Evolutionary conservation across 192 early-diverging fungal species (phyloP).

Genomic region (Rhizophagus clarus): DNA sequence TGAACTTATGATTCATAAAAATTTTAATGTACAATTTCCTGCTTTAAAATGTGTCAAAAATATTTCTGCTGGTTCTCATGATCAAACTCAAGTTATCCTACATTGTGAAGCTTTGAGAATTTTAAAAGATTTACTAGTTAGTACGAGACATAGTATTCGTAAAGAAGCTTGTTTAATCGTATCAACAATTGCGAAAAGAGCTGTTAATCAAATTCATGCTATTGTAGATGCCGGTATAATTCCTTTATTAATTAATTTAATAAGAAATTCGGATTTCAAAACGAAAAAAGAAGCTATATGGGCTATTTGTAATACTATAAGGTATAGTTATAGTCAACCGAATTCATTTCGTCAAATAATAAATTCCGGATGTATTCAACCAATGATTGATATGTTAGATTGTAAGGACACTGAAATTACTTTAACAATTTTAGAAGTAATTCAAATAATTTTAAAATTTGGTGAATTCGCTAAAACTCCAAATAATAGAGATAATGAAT

Average conservation of each 20-base stretch:
- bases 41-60: conserved; percentile 76
- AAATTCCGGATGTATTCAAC: conserved; percentile 48
- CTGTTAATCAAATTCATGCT: conserved; percentile 45
- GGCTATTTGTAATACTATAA: conserved; percentile 53
- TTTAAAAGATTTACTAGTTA: conserved; percentile 52
- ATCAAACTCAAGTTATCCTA: conserved; percentile 75
- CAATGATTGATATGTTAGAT: conserved; percentile 50
- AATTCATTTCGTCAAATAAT: conserved; percentile 49
- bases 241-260: conserved; percentile 42
- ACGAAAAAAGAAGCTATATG: conserved; percentile 56
- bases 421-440: conserved; percentile 44
- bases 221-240: conserved; percentile 53
- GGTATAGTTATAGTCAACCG: conserved; percentile 40
- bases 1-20: conserved; percentile 64
- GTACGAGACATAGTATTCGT: conserved; percentile 38
- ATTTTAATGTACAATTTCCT: conserved; percentile 68
- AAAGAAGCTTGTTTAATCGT: conserved; percentile 61
- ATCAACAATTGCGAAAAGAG: conserved; percentile 55
- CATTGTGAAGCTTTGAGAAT: conserved; percentile 64
- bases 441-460: conserved; percentile 53
- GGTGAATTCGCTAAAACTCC: conserved; percentile 43
- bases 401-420: conserved; percentile 48
- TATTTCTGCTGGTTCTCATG: conserved; percentile 82
- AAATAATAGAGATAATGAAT: conserved; percentile 40
- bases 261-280: conserved; percentile 43